Percentiles rank a stretch among this genome's conserved stretches.
These are phyloP conservation scores for Exophiala sp. DNA, from an alignment of 2,329 filamentous ascomycete species.

Conservation along the genomic window DNA sequence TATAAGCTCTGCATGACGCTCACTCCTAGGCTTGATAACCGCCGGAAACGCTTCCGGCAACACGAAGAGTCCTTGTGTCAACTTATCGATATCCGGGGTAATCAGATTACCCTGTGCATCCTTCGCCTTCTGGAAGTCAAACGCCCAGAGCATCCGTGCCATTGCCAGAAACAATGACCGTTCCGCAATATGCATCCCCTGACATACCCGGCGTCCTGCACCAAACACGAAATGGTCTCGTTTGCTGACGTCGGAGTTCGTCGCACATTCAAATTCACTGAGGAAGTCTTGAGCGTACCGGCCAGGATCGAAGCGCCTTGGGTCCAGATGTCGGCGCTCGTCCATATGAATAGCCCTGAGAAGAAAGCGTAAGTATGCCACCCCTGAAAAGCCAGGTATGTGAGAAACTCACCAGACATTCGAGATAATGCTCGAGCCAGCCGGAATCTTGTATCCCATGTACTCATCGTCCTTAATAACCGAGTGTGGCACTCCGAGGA, in stretches of 20 bases:
- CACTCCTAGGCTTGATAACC: slow-evolving; percentile 8
- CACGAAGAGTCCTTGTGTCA: slow-evolving; percentile 1
- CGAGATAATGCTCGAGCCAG: slow-evolving; percentile 20
- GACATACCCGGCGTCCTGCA: slow-evolving; percentile 33
- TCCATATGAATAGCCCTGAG: slow-evolving; percentile 30
- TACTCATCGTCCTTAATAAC: slow-evolving; percentile 25
- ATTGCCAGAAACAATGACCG: slow-evolving; percentile 30
- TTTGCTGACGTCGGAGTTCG: slow-evolving; percentile 27
- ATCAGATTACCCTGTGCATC: slow-evolving; percentile 14
- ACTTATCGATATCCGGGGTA: slow-evolving; percentile 15
- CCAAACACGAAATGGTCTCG: slow-evolving; percentile 33
- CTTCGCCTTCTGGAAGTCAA: slow-evolving; percentile 26
- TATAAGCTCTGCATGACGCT: slow-evolving; percentile 2
- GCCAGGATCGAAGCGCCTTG: slow-evolving; percentile 32
- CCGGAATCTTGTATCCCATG: slow-evolving; percentile 26
- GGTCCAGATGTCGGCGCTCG: slow-evolving; percentile 27
- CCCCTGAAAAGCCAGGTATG: not conserved
- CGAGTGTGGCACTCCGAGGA: slow-evolving; percentile 25
- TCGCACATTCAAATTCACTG: slow-evolving; percentile 34
- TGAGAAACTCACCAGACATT: slow-evolving; percentile 24
- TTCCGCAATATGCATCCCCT: slow-evolving; percentile 35
- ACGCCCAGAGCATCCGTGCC: slow-evolving; percentile 33
- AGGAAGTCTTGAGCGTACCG: slow-evolving; percentile 31
- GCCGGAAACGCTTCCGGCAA: not conserved
- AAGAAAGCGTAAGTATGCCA: slow-evolving; percentile 25